Evolutionary conservation across 352 stramenopile species (phyloP).

Genomic region (Peronosclerospora sorghi): DNA sequence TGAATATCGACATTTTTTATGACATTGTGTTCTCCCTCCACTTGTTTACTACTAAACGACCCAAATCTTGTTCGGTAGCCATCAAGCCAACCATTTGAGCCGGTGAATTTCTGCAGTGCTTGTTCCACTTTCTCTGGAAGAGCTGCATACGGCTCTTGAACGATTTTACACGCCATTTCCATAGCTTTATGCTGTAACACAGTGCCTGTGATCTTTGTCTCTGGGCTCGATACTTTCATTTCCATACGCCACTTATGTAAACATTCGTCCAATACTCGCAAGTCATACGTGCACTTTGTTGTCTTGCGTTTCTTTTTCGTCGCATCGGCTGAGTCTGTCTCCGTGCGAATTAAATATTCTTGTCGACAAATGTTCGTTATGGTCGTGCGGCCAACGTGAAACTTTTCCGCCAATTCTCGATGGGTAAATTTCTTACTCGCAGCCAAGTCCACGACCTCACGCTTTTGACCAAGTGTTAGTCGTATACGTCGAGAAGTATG

Average conservation of each 20-base stretch:
- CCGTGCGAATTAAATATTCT: constrained; percentile 66
- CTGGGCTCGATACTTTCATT: constrained; percentile 62
- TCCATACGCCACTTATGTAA: constrained; percentile 85
- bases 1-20: constrained; percentile 83
- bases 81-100: constrained; percentile 78
- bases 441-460: constrained; percentile 74
- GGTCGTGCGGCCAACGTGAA: constrained; percentile 65
- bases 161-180: constrained; percentile 68
- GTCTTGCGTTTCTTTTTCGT: constrained; percentile 83
- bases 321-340: constrained; percentile 79
- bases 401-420: constrained; percentile 73
- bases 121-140: constrained; percentile 63
- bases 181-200: constrained; percentile 79
- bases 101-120: constrained; percentile 64
- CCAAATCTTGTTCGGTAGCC: constrained; percentile 78
- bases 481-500: constrained; percentile 38
- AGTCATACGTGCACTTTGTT: constrained; percentile 75
- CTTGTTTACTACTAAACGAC: constrained; percentile 70
- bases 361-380: constrained; percentile 84
- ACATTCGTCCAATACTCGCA: constrained; percentile 71
- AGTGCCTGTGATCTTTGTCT: constrained; percentile 70
- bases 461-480: constrained; percentile 74
- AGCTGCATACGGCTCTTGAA: constrained; percentile 54
- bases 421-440: constrained; percentile 82
- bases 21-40: constrained; percentile 33